phyloP scores from a whole-genome alignment of 108 stramenopile genomes.

The Discostella pseudostelligera region DNA sequence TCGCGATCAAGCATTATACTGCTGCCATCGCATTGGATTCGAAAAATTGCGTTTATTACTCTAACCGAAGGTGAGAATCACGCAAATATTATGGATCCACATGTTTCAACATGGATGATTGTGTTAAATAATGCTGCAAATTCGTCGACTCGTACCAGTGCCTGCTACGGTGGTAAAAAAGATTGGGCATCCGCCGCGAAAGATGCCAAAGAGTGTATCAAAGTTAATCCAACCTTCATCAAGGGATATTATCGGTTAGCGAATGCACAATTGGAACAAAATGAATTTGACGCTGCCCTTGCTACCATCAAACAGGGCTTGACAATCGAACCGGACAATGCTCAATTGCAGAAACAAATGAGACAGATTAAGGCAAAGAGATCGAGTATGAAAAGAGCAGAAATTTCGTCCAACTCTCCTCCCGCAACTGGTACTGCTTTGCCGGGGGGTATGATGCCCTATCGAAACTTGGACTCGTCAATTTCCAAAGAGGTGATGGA shows the following conservation, averaged over 20 bases:
- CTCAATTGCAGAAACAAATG: slow-evolving; percentile 75
- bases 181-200: slow-evolving; percentile 67
- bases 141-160: slow-evolving; percentile 40
- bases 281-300: slow-evolving; percentile 72
- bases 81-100: slow-evolving; percentile 1
- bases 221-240: slow-evolving; percentile 81
- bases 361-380: slow-evolving; percentile 61
- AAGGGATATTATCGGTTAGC: slow-evolving; percentile 93
- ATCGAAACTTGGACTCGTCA: slow-evolving; percentile 40
- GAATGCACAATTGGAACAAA: slow-evolving; percentile 74
- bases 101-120: background rate
- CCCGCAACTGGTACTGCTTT: slow-evolving; percentile 16
- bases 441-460: slow-evolving; percentile 14
- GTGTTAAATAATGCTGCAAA: slow-evolving; percentile 3
- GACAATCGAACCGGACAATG: slow-evolving; percentile 73
- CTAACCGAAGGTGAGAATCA: slow-evolving; percentile 82
- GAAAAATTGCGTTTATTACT: slow-evolving; percentile 88
- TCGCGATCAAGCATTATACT: slow-evolving; percentile 85
- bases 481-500: slow-evolving; percentile 77
- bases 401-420: slow-evolving; percentile 25
- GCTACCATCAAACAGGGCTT: slow-evolving; percentile 83
- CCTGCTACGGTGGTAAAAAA: slow-evolving; percentile 76
- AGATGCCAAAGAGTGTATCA: slow-evolving; percentile 92
- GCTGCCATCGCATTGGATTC: slow-evolving; percentile 86
- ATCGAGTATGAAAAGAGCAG: slow-evolving; percentile 31